Base-by-base conservation (phyloP, 1,139 yeast genomes). In the Wickerhamomyces sp. region DNA sequence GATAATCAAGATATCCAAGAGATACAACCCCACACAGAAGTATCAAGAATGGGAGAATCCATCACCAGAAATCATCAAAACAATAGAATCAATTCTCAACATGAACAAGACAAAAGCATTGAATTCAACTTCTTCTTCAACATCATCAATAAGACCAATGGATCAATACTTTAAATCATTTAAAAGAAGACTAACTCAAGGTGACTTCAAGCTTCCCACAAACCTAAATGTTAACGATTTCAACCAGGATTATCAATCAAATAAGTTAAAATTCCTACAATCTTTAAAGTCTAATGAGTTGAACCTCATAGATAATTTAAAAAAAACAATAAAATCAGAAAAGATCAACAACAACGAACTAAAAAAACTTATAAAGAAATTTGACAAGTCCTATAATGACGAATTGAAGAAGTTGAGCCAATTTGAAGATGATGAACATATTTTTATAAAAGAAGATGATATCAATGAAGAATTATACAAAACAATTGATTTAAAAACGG, bases 241-340 rank as follows among this genome's bases (percentile, higher is more conserved):
- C 31, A 52, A 56, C 41, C 35, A 45, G 13, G 59, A 54, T 39
- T 51, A 48, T 42, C 58, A 54, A 31, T 10, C 45, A 10, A 47
- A 51, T 37, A 55, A 53, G 29, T 37, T 51, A n/a, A 27, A 39
- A 10, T 53, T 47, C 34, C 32, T 57, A 14, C 43, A 49, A 32
- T 49, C 47, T 32, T 26, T 54, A 5, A 45, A 48, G 11, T 46
- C 55, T 3, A 51, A 51, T 37, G 60, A 58, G 35, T 8, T 49
- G 27, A 43, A 50, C 27, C 37, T 53, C 18, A 45, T 56, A 2
- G 45, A 53, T 2, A 43, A 34, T 0, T 34, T 58, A 14, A 47
- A 49, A 18, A 46, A 45, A 14, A 31, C 52, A 1, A 27, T 51
- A 8, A 36, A 34, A 1, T 29, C 37, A 7, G 56, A 55, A 15